These are phyloP conservation scores for Cyberlindnera subsufficiens DNA, from an alignment of 805 yeast species.

Conservation along the genomic window DNA sequence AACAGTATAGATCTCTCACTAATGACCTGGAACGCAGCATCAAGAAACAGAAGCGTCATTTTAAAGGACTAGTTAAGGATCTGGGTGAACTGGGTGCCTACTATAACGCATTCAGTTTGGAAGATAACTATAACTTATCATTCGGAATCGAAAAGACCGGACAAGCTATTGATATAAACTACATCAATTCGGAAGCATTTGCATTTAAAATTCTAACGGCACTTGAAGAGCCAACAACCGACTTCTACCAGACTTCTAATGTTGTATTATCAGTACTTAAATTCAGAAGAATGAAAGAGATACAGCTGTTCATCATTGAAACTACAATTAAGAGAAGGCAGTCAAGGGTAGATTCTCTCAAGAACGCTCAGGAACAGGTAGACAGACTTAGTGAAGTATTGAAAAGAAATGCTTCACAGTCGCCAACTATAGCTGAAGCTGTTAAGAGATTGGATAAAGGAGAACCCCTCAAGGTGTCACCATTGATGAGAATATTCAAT, in stretches of 20 bases:
- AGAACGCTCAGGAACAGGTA: constrained; percentile 28
- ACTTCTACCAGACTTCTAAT: constrained; percentile 27
- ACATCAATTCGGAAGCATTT: constrained; percentile 42
- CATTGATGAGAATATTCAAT: constrained; percentile 22
- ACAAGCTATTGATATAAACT: constrained; percentile 73
- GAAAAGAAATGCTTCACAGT: constrained; percentile 28
- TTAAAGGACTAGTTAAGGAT: constrained; percentile 54
- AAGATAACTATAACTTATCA: constrained; percentile 38
- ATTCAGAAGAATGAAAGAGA: constrained; percentile 52
- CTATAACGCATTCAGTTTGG: constrained; percentile 55
- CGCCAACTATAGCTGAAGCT: constrained; percentile 29
- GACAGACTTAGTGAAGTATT: constrained; percentile 27
- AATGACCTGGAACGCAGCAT: constrained; percentile 14
- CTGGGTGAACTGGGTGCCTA: constrained; percentile 74
- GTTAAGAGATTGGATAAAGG: constrained; percentile 25
- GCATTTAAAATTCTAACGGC: constrained; percentile 29
- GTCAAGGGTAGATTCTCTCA: constrained; percentile 25
- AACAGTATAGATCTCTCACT: constrained; percentile 20
- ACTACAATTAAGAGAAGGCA: constrained; percentile 32
- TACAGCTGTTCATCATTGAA: constrained; percentile 40
- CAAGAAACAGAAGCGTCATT: constrained; percentile 28
- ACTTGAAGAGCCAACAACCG: constrained; percentile 33
- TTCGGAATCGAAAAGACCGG: constrained; percentile 75
- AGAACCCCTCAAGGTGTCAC: constrained; percentile 16
- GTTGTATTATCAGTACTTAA: constrained; percentile 41